Conservation (phyloP, 2,329 filamentous ascomycete genomes). For the Sporothrix pseudoabietina region DNA sequence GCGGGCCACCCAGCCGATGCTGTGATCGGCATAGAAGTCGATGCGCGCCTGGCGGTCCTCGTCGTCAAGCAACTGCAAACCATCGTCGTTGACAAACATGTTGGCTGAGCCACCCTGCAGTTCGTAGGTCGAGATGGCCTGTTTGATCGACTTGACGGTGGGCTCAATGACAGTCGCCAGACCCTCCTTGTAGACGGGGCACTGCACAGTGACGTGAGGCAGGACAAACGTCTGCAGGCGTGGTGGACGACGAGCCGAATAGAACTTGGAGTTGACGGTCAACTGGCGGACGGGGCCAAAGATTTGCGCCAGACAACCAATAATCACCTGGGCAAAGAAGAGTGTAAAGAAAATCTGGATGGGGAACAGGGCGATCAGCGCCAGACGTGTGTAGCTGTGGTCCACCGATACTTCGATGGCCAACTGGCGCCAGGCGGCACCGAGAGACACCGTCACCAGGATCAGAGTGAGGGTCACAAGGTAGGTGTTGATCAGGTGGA, state of each 20-base stretch:
- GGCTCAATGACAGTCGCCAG: slow-evolving; percentile 73
- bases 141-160: slow-evolving; percentile 75
- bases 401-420: slow-evolving; percentile 70
- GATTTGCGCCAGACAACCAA: slow-evolving; percentile 74
- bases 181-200: slow-evolving; percentile 86
- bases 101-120: slow-evolving; percentile 77
- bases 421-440: slow-evolving; percentile 69
- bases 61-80: slow-evolving; percentile 66
- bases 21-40: slow-evolving; percentile 69
- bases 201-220: slow-evolving; percentile 80
- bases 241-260: slow-evolving; percentile 70
- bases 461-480: slow-evolving; percentile 68
- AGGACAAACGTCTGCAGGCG: slow-evolving; percentile 60
- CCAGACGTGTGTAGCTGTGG: slow-evolving; percentile 62
- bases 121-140: slow-evolving; percentile 75
- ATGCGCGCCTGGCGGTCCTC: slow-evolving; percentile 65
- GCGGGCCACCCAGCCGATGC: slow-evolving; percentile 69
- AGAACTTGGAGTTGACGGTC: slow-evolving; percentile 76
- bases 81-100: slow-evolving; percentile 76
- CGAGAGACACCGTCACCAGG: slow-evolving; percentile 66
- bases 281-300: slow-evolving; percentile 76
- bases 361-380: slow-evolving; percentile 66
- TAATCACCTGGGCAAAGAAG: slow-evolving; percentile 77
- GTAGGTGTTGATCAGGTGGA: slow-evolving; percentile 70
- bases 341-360: slow-evolving; percentile 79